Evolutionary conservation across 2,329 filamentous ascomycete species (phyloP).

Genomic region (Penicillium hordei): DNA sequence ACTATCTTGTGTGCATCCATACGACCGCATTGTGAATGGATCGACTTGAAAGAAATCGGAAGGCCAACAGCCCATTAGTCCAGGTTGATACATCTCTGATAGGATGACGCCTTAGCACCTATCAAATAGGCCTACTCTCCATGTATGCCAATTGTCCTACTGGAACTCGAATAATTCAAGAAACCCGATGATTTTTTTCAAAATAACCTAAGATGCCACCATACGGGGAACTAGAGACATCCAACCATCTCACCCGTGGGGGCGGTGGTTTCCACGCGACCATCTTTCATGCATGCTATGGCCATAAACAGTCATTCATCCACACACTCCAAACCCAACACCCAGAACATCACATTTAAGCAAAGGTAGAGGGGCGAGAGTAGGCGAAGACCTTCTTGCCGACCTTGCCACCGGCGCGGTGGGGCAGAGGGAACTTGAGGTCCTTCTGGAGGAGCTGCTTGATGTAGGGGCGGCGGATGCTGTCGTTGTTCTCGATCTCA

Average conservation of each 20-base stretch:
- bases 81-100: background rate
- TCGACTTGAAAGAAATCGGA: background rate
- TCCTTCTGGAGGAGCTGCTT: conserved; percentile 94
- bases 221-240: conserved; percentile 43
- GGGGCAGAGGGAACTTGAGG: conserved; percentile 97
- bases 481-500: conserved; percentile 90
- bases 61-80: background rate
- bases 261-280: conserved; percentile 37
- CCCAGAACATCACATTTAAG: conserved; percentile 62
- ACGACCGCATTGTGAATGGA: background rate
- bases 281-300: conserved; percentile 44
- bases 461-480: conserved; percentile 98
- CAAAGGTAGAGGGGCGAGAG: conserved; percentile 94
- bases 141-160: background rate
- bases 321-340: conserved; percentile 40
- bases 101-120: background rate
- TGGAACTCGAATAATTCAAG: conserved; percentile 21
- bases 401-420: conserved; percentile 78
- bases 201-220: conserved; percentile 42
- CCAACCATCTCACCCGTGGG: conserved; percentile 39
- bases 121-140: background rate
- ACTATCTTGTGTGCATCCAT: background rate
- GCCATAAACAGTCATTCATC: conserved; percentile 46
- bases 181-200: conserved; percentile 41
- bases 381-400: conserved; percentile 91